phyloP scores from a whole-genome alignment of 768 basidiomycete species.

The Psilocybe cubensis region DNA sequence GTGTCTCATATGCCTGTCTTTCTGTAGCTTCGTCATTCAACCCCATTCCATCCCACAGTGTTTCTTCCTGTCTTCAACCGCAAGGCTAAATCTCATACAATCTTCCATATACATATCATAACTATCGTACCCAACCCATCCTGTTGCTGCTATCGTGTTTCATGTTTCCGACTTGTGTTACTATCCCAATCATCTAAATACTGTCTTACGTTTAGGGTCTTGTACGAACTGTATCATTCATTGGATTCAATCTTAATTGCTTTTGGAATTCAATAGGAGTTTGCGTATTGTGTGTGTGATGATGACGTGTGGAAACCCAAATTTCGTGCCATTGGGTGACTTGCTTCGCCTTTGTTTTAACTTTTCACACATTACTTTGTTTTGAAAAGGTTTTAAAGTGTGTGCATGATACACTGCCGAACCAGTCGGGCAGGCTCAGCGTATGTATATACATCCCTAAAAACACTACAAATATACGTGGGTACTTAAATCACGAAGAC shows the following conservation, averaged over 20 bases:
- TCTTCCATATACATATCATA: neutral
- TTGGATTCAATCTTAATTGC: neutral
- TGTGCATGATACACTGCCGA: slow-evolving; percentile 29
- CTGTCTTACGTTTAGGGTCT: neutral
- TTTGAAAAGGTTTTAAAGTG: slow-evolving; percentile 12
- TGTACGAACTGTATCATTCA: neutral
- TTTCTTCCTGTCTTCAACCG: neutral
- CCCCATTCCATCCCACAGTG: neutral
- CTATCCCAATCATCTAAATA: neutral
- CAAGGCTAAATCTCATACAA: too few relatives aligned
- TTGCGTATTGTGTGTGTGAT: neutral
- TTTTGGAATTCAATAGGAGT: neutral
- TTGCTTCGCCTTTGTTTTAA: too few relatives aligned
- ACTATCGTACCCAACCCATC: neutral
- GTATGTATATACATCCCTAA: slow-evolving; percentile 28
- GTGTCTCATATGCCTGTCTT: neutral
- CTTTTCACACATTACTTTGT: slow-evolving; percentile 2
- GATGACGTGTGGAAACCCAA: neutral
- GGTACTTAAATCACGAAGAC: neutral
- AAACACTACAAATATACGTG: slow-evolving; percentile 13
- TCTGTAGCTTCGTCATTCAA: neutral
- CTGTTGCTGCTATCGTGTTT: neutral
- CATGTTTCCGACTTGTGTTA: neutral
- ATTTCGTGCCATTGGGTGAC: too few relatives aligned
- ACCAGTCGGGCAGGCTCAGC: slow-evolving; percentile 32